Percentiles rank a stretch among this genome's conserved stretches.
Evolutionary conservation across 2,329 filamentous ascomycete species (phyloP).

Genomic region (Alternaria sp.): DNA sequence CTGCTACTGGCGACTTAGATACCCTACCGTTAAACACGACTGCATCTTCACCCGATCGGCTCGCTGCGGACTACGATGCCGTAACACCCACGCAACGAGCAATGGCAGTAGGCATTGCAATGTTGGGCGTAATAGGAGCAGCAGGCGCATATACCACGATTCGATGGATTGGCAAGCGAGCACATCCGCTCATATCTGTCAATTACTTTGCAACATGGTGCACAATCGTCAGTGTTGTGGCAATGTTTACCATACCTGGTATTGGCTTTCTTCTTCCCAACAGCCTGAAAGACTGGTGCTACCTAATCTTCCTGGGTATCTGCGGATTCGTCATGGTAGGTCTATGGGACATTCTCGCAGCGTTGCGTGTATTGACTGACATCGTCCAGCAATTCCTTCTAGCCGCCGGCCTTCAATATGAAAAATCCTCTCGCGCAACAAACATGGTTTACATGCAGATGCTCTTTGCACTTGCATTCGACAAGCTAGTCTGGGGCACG

Average conservation of each 20-base stretch:
- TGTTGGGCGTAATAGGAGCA: conserved; percentile 79
- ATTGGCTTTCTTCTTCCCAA: conserved; percentile 66
- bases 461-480: conserved; percentile 71
- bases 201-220: conserved; percentile 82
- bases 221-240: conserved; percentile 70
- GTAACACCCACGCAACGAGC: conserved; percentile 71
- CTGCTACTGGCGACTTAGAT: conserved; percentile 47
- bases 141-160: conserved; percentile 78
- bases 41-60: conserved; percentile 24
- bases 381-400: conserved; percentile 74
- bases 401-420: conserved; percentile 76
- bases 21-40: conserved; percentile 42
- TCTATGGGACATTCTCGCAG: background rate
- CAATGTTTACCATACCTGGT: conserved; percentile 65
- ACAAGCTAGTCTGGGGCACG: conserved; percentile 69
- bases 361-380: conserved; percentile 3
- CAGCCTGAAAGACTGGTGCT: conserved; percentile 67
- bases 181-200: conserved; percentile 83
- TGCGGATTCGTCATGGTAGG: conserved; percentile 77
- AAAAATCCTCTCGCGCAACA: conserved; percentile 69
- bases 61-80: conserved; percentile 51
- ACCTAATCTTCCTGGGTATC: conserved; percentile 72
- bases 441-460: conserved; percentile 76
- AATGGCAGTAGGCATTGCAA: conserved; percentile 72
- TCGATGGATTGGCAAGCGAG: conserved; percentile 78